phyloP scores from a whole-genome alignment of 177 flowering plant genomes.

The Vitis hybrid region DNA sequence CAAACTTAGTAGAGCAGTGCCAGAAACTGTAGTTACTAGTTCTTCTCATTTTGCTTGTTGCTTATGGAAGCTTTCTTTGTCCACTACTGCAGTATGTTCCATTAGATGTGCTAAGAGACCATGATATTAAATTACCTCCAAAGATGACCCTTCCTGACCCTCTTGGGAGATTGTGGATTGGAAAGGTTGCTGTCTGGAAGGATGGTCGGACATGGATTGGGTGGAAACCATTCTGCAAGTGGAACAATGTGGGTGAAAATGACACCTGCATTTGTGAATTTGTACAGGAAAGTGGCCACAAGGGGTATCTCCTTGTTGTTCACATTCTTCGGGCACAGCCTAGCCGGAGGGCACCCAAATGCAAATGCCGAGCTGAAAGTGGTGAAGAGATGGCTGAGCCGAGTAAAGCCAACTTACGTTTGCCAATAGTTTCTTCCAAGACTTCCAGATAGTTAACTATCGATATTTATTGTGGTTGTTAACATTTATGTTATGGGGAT shows the following conservation, averaged over 20 bases:
- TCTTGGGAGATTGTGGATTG: slow-evolving; percentile 9
- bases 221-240: slow-evolving; percentile 12
- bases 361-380: no score
- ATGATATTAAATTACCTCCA: slow-evolving; percentile 3
- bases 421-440: neutral
- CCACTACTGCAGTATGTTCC: slow-evolving; percentile 19
- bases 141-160: slow-evolving; percentile 8
- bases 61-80: neutral
- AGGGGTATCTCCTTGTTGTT: slow-evolving; percentile 1
- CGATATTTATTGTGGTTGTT: no score
- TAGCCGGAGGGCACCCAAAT: no score
- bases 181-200: slow-evolving; percentile 18
- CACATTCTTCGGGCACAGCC: slow-evolving; percentile 9
- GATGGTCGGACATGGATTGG: slow-evolving; percentile 21
- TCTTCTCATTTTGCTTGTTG: neutral
- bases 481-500: no score
- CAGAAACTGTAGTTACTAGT: neutral
- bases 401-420: no score
- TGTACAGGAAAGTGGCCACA: neutral
- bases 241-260: slow-evolving; percentile 4
- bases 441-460: neutral
- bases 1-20: no score
- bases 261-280: slow-evolving; percentile 27
- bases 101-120: slow-evolving; percentile 7
- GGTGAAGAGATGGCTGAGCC: no score